Base-by-base conservation (phyloP, 192 early-diverging fungal genomes). In the Podochytrium sp. region DNA sequence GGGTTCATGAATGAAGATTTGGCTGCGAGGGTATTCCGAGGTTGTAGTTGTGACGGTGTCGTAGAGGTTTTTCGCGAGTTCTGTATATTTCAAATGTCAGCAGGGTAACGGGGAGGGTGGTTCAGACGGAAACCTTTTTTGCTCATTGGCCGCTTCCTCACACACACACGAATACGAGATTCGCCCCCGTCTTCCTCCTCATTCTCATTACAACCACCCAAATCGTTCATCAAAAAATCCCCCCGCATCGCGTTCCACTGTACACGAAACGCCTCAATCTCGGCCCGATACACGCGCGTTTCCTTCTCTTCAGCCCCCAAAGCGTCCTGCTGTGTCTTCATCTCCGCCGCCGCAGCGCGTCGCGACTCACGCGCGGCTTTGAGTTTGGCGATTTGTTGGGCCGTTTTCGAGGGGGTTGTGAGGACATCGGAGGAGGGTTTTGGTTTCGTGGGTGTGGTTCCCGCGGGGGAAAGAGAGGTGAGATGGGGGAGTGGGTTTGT, bases 61-160 rank as follows among this genome's bases (percentile, higher is more conserved):
- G 52, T 77, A 79, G 1, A 33, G 12, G 10, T 71, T 43, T n/a
- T 69, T 58, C 1, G 57, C 63, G 38, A 68, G 32, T 42, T 75
- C 74, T 75, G 38, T 0, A 34, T 29, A 25, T 14, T 10, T 47
- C 23, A 53, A 49, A 72, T 32, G 39, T 65, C 47, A 62, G 60
- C 60, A 62, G 55, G 29, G 25, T 14, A 35, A 10, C 14, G 12
- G 7, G 60, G 35, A 62, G 30, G 7, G 7, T 34, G 20, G 1
- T 32, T 20, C 34, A 30, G 10, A 25, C n/a, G 20, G 27, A 52
- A 29, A 68, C 65, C 95, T 78, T 92, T 93, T 34, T 79, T 78
- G 85, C 82, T 94, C 34, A 96, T 79, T 20, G 95, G 94, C 29
- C 94, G 79, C 75, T 97, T 97, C 52, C 95, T 86, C 14, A 97